A percentile compares a stretch with the other conserved stretches of the same genome.
Conservation (phyloP, 129 eudicot genomes). For the Deinandra increscens region DNA sequence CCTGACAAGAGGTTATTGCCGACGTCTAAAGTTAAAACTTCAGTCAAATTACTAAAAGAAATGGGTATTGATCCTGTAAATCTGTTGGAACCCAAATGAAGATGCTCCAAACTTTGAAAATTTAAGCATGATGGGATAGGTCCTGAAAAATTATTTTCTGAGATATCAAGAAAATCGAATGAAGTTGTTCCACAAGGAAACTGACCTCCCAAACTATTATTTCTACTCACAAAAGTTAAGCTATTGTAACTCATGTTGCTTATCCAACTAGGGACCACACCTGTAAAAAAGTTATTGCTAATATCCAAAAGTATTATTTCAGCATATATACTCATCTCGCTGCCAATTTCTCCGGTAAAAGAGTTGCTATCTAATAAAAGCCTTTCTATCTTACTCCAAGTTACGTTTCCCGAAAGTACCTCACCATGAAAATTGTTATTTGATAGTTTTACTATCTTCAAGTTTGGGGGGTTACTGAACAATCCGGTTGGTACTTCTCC, state of each 20-base stretch:
- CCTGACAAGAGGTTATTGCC: conserved; percentile 26
- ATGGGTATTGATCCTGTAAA: conserved; percentile 13
- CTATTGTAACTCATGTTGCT: no score
- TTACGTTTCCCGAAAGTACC: conserved; percentile 20
- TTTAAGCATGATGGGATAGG: conserved; percentile 19
- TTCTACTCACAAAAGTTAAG: background rate
- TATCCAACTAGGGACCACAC: conserved; percentile 16
- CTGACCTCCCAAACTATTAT: no score
- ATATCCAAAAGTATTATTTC: background rate
- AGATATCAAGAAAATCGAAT: background rate
- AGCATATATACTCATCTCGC: background rate
- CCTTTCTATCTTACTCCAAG: fast-evolving
- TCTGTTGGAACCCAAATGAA: conserved; percentile 22
- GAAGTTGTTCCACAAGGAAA: conserved; percentile 5
- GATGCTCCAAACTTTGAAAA: background rate
- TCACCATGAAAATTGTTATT: conserved; percentile 31
- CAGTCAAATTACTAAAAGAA: background rate
- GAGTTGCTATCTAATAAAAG: conserved; percentile 7
- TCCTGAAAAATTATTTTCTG: background rate
- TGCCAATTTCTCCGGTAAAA: conserved; percentile 22
- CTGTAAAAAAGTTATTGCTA: conserved; percentile 25
- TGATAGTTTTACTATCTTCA: conserved; percentile 8
- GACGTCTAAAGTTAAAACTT: conserved; percentile 21
- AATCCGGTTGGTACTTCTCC: conserved; percentile 35
- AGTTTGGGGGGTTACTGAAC: background rate